Evolutionary conservation across 345 rosid species (phyloP).

Genomic region (Geranium brycei): DNA sequence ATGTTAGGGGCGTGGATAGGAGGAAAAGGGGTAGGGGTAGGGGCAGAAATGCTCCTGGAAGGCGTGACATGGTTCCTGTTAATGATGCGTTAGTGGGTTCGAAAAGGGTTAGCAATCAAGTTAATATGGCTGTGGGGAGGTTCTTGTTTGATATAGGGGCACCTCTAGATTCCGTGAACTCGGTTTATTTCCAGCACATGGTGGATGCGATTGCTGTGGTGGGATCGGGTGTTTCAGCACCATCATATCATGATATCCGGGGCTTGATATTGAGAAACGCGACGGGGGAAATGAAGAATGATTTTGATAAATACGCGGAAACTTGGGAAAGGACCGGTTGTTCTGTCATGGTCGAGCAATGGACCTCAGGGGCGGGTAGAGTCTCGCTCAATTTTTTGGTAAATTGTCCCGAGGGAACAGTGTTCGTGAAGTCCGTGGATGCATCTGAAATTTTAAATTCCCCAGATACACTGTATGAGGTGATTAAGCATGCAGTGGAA

Average conservation of each 20-base stretch:
- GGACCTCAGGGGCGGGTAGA: conserved; percentile 32
- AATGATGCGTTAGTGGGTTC: conserved; percentile 14
- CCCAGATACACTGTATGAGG: conserved; percentile 38
- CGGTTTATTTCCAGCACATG: conserved; percentile 57
- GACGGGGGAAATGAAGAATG: conserved; percentile 59
- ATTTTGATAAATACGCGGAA: conserved; percentile 21
- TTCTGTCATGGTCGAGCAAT: conserved; percentile 62
- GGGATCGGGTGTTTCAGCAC: conserved; percentile 32
- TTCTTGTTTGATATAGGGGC: conserved; percentile 73
- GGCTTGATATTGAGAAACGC: conserved; percentile 62
- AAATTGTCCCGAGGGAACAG: conserved; percentile 52
- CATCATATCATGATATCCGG: conserved; percentile 48
- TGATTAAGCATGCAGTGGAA: conserved; percentile 59
- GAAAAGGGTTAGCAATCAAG: conserved; percentile 24
- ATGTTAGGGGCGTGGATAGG: conserved; percentile 26
- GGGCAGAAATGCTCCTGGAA: conserved; percentile 18
- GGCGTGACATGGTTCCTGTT: conserved; percentile 15
- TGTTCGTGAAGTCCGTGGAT: conserved; percentile 56
- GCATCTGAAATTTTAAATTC: conserved; percentile 39
- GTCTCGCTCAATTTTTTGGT: conserved; percentile 43
- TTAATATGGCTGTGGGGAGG: conserved; percentile 48
- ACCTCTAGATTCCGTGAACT: conserved; percentile 49
- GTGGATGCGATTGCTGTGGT: conserved; percentile 52
- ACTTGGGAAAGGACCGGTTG: conserved; percentile 67
- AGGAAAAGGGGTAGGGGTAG: conserved; percentile 42